Evolutionary conservation across 208 protist genomes (phyloP).

Genomic region (Strigomonas culicis): DNA sequence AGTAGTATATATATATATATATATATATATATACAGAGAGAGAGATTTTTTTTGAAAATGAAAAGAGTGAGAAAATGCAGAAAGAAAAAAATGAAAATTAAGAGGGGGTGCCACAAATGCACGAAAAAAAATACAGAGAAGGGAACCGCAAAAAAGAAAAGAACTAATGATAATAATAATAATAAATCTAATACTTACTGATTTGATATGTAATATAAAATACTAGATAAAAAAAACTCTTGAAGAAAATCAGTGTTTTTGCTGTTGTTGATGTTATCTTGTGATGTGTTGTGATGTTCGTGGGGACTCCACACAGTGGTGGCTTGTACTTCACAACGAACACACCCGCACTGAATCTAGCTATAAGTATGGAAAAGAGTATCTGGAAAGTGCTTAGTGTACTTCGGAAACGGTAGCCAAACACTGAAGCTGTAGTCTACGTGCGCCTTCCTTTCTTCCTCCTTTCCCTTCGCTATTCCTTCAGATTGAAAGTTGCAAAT

Average conservation of each 20-base stretch:
- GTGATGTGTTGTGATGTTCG: not conserved
- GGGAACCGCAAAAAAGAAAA: not conserved
- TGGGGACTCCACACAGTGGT: not conserved
- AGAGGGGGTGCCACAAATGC: not conserved
- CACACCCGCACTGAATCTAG: not conserved
- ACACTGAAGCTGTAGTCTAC: not conserved
- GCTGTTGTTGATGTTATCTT: not conserved
- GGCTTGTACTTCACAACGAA: not conserved
- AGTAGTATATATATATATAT: not conserved
- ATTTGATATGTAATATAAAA: not conserved
- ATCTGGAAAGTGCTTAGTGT: slow-evolving; percentile 4
- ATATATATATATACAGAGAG: not conserved
- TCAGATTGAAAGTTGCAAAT: no score
- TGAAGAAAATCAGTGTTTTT: not conserved
- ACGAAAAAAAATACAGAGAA: not conserved
- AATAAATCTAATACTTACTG: no score
- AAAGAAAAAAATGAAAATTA: not conserved
- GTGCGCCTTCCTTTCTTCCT: no score
- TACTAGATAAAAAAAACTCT: not conserved
- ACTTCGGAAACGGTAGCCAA: not conserved
- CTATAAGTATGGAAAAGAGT: not conserved
- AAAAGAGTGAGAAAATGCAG: not conserved
- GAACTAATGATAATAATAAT: not conserved
- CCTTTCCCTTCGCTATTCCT: no score
- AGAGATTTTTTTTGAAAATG: not conserved